These are phyloP conservation scores for Coprinopsis strossmayeri DNA, from an alignment of 768 basidiomycete genomes.

Conservation along the genomic window DNA sequence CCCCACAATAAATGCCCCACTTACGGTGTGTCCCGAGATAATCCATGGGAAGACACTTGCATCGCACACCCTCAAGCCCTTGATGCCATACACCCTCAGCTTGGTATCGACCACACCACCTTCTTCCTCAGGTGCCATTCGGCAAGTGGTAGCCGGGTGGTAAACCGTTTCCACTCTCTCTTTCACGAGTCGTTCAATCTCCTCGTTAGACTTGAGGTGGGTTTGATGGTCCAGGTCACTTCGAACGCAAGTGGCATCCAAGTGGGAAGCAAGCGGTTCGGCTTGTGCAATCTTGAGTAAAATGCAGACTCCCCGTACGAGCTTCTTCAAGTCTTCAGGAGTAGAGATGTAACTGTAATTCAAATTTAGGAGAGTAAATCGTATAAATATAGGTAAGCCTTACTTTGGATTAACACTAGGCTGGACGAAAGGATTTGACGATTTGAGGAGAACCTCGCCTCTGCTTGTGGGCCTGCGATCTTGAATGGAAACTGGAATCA, in stretches of 20 bases:
- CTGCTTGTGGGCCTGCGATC: slow-evolving; percentile 39
- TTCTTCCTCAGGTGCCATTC: slow-evolving; percentile 33
- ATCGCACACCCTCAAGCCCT: slow-evolving; percentile 40
- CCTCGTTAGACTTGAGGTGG: slow-evolving; percentile 32
- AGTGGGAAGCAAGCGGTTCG: slow-evolving; percentile 29
- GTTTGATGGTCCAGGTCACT: slow-evolving; percentile 34
- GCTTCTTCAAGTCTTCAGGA: slow-evolving; percentile 34
- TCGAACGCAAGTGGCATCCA: slow-evolving; percentile 27
- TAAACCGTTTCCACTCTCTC: slow-evolving; percentile 41
- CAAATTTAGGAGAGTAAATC: background rate
- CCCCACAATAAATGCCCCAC: slow-evolving; percentile 11
- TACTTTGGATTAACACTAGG: slow-evolving; percentile 41
- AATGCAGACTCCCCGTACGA: slow-evolving; percentile 35
- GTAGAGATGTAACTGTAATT: slow-evolving; percentile 32
- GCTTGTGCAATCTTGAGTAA: slow-evolving; percentile 31
- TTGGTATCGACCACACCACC: slow-evolving; percentile 33
- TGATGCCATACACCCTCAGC: slow-evolving; percentile 34
- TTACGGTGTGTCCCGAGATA: slow-evolving; percentile 41
- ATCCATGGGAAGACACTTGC: slow-evolving; percentile 41
- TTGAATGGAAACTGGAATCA: background rate
- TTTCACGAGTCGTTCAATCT: slow-evolving; percentile 33
- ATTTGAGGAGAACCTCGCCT: slow-evolving; percentile 33
- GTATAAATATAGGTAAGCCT: slow-evolving; percentile 4
- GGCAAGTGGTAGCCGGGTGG: slow-evolving; percentile 39
- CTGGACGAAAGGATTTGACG: slow-evolving; percentile 34